phyloP scores from a whole-genome alignment of 305 asterid species.

The Fraxinus paxiana region DNA sequence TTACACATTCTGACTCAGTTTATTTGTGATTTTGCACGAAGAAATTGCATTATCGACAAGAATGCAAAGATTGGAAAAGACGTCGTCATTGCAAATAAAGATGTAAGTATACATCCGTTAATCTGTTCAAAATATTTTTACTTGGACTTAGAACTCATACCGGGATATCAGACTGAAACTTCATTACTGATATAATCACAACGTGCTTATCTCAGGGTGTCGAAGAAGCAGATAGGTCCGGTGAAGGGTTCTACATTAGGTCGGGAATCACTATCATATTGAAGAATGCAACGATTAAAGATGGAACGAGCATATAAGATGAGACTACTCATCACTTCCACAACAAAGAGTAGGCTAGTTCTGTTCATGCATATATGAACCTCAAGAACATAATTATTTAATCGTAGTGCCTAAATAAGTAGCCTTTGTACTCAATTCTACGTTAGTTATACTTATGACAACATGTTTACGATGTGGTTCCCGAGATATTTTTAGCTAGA shows the following conservation, averaged over 20 bases:
- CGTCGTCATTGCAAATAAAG: slow-evolving; percentile 74
- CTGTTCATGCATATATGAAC: neutral
- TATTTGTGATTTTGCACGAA: slow-evolving; percentile 26
- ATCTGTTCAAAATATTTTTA: neutral
- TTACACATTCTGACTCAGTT: neutral
- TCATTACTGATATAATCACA: neutral
- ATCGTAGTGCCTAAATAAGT: neutral
- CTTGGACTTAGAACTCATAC: neutral
- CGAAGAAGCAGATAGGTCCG: slow-evolving; percentile 73
- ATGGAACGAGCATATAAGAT: slow-evolving; percentile 61
- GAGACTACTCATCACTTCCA: neutral
- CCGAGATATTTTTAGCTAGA: neutral
- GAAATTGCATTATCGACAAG: slow-evolving; percentile 95
- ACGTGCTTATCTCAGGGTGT: slow-evolving; percentile 45
- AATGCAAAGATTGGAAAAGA: slow-evolving; percentile 81
- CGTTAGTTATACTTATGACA: neutral
- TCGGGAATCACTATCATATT: slow-evolving; percentile 76
- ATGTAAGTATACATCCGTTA: slow-evolving; percentile 45
- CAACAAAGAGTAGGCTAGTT: neutral
- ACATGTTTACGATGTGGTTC: neutral
- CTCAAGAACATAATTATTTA: neutral
- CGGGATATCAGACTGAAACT: neutral
- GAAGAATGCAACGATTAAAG: slow-evolving; percentile 78
- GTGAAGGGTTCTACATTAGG: slow-evolving; percentile 79
- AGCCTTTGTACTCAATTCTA: neutral